phyloP scores from a whole-genome alignment of 2,329 filamentous ascomycete genomes.

The Hymenoscyphus albidus region DNA sequence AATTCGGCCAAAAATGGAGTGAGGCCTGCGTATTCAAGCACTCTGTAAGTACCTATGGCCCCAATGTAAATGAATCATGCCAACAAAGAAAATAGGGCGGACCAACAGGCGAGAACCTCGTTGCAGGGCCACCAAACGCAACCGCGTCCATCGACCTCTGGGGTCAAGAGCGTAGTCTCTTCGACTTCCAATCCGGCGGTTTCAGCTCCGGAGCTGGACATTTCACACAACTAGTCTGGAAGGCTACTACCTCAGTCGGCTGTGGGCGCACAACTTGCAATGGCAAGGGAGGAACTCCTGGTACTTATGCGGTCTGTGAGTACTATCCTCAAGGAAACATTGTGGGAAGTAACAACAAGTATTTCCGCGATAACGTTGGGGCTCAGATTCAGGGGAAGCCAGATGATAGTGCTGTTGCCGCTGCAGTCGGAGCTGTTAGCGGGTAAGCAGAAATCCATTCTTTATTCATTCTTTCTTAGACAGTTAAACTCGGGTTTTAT shows the following conservation, averaged over 20 bases:
- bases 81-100: constrained; percentile 42
- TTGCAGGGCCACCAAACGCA: constrained; percentile 60
- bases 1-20: constrained; percentile 51
- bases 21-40: constrained; percentile 48
- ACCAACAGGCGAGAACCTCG: constrained; percentile 71
- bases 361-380: constrained; percentile 39
- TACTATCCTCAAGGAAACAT: constrained; percentile 67
- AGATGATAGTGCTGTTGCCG: constrained; percentile 25
- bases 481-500: neutral
- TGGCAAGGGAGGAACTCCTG: constrained; percentile 40
- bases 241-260: constrained; percentile 55
- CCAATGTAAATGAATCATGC: neutral
- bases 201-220: constrained; percentile 62
- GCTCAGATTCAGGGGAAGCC: constrained; percentile 22
- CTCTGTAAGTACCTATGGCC: constrained; percentile 37
- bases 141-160: constrained; percentile 60
- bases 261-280: constrained; percentile 46
- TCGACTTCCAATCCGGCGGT: constrained; percentile 54
- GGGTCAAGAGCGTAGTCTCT: constrained; percentile 57
- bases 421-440: neutral
- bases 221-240: constrained; percentile 73
- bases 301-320: constrained; percentile 67
- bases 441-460: neutral
- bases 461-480: neutral
- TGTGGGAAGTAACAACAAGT: constrained; percentile 46